phyloP scores from a whole-genome alignment of 2,329 filamentous ascomycete species.

The Nemania sp. region DNA sequence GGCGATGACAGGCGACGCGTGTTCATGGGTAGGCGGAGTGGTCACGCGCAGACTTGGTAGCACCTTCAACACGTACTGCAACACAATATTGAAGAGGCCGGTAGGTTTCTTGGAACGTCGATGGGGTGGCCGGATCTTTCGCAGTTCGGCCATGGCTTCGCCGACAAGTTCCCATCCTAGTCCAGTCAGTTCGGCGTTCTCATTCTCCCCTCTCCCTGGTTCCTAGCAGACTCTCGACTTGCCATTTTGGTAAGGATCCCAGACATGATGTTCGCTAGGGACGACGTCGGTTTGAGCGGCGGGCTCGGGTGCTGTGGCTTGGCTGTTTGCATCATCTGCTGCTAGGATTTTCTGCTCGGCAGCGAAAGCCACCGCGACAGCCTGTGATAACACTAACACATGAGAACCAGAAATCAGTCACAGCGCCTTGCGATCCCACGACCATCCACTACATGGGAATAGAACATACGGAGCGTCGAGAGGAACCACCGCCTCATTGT shows the following conservation, averaged over 20 bases:
- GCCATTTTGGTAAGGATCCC: constrained; percentile 43
- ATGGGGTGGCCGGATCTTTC: constrained; percentile 52
- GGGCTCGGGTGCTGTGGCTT: constrained; percentile 30
- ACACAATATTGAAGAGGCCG: constrained; percentile 49
- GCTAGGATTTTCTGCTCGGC: constrained; percentile 39
- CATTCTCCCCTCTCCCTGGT: not conserved
- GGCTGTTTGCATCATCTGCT: constrained; percentile 26
- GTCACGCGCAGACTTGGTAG: constrained; percentile 56
- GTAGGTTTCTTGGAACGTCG: constrained; percentile 50
- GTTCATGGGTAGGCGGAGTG: constrained; percentile 48
- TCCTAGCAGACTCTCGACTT: constrained; percentile 14
- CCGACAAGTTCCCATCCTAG: constrained; percentile 59
- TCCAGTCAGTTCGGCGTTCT: constrained; percentile 1
- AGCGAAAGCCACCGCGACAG: constrained; percentile 32
- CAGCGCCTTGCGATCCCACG: not conserved
- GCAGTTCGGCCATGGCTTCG: constrained; percentile 55
- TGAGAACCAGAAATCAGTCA: constrained; percentile 15
- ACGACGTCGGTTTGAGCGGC: constrained; percentile 35
- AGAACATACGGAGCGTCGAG: constrained; percentile 39
- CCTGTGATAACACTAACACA: constrained; percentile 40
- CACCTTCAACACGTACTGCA: constrained; percentile 52
- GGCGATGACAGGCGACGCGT: constrained; percentile 43
- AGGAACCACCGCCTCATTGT: constrained; percentile 41
- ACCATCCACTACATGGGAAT: not conserved
- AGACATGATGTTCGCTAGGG: constrained; percentile 33